These are phyloP conservation scores for Schizosaccharomyces pombe DNA, from an alignment of 805 yeast species.

Conservation along the genomic window ASM294v3 CU329670.1:711501-712000, in stretches of 20 bases:
- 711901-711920: constrained; percentile 83
- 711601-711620: too few relatives aligned
- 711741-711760: neutral
- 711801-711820: neutral
- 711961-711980: constrained; percentile 62
- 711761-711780: neutral
- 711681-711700: too few relatives aligned
- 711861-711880: constrained; percentile 94
- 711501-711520: too few relatives aligned
- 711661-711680: too few relatives aligned
- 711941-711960: constrained; percentile 80
- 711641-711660: too few relatives aligned
- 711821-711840: constrained; percentile 42
- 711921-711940: constrained; percentile 65
- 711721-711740: too few relatives aligned
- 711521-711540: too few relatives aligned
- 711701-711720: too few relatives aligned
- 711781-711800: neutral
- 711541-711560: too few relatives aligned
- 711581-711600: too few relatives aligned
- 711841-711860: constrained; percentile 74
- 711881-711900: constrained; percentile 90
- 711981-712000: constrained; percentile 76
- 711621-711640: too few relatives aligned
- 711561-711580: too few relatives aligned